Evolutionary conservation across 352 stramenopile species (phyloP).

Genomic region (Pythium dissotocum): DNA sequence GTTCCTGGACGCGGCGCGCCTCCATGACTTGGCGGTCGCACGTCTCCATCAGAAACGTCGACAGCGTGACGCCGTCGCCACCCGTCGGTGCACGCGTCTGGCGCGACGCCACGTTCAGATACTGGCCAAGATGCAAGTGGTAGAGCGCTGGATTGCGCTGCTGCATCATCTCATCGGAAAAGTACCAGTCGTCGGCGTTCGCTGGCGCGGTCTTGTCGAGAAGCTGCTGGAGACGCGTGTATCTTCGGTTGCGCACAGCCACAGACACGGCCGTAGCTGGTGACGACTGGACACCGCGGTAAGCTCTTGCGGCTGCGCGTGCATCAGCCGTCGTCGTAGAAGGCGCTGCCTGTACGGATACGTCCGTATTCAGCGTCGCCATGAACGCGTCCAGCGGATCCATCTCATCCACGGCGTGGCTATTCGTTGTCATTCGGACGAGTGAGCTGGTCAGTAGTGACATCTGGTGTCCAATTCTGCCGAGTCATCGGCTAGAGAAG

Average conservation of each 20-base stretch:
- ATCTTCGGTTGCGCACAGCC: slow-evolving; percentile 73
- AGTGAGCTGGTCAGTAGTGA: slow-evolving; percentile 3
- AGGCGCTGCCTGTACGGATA: slow-evolving; percentile 8
- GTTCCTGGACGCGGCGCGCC: slow-evolving; percentile 51
- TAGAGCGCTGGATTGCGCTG: slow-evolving; percentile 78
- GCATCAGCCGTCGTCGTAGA: slow-evolving; percentile 8
- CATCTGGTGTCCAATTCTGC: background rate
- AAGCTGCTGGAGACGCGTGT: slow-evolving; percentile 67
- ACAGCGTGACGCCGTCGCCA: slow-evolving; percentile 39
- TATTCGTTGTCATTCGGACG: slow-evolving; percentile 12
- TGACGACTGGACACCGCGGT: background rate
- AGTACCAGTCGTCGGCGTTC: slow-evolving; percentile 50
- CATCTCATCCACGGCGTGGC: slow-evolving; percentile 24
- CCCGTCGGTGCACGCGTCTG: slow-evolving; percentile 8
- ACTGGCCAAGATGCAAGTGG: slow-evolving; percentile 82
- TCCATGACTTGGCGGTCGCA: slow-evolving; percentile 74
- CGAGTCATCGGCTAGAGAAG: background rate
- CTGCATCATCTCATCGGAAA: slow-evolving; percentile 84
- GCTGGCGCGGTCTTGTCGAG: slow-evolving; percentile 28
- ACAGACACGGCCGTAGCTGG: slow-evolving; percentile 17
- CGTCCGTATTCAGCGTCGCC: slow-evolving; percentile 43
- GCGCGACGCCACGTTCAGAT: slow-evolving; percentile 36
- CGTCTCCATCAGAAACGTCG: slow-evolving; percentile 69
- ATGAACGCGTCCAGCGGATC: slow-evolving; percentile 86
- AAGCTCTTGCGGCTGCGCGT: slow-evolving; percentile 5